Evolutionary conservation across 2,329 filamentous ascomycete species (phyloP).

Genomic region (Parastagonospora avenae): DNA sequence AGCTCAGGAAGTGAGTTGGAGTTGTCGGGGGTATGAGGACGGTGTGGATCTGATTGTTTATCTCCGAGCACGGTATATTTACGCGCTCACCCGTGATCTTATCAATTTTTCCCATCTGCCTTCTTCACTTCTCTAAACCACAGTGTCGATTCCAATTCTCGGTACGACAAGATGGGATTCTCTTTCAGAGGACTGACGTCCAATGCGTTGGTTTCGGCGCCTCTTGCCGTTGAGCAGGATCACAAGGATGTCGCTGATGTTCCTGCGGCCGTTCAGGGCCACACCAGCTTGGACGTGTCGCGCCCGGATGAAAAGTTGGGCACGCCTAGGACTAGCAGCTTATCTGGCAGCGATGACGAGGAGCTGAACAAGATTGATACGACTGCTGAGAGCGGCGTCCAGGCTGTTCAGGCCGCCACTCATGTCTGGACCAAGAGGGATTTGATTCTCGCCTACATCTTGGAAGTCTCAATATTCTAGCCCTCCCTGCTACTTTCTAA

Average conservation of each 20-base stretch:
- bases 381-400: constrained; percentile 35
- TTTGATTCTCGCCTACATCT: constrained; percentile 34
- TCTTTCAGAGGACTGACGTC: constrained; percentile 38
- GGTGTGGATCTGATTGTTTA: constrained; percentile 11
- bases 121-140: constrained; percentile 5
- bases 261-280: constrained; percentile 33
- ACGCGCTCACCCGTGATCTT: constrained; percentile 26
- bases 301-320: constrained; percentile 36
- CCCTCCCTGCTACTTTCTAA: constrained; percentile 10
- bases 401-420: constrained; percentile 35
- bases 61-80: constrained; percentile 21
- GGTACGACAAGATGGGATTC: constrained; percentile 34
- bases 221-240: constrained; percentile 12
- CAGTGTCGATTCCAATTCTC: neutral
- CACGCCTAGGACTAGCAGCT: constrained; percentile 18
- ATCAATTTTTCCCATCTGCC: constrained; percentile 27
- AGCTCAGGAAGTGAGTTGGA: no score
- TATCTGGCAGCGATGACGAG: constrained; percentile 26
- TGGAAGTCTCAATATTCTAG: constrained; percentile 17
- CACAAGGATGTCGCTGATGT: constrained; percentile 35
- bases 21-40: neutral
- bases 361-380: constrained; percentile 40
- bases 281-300: constrained; percentile 33
- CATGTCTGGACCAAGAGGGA: constrained; percentile 35
- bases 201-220: constrained; percentile 29